phyloP scores from a whole-genome alignment of 2,329 filamentous ascomycete species.

The Aspergillus chevalieri region DNA sequence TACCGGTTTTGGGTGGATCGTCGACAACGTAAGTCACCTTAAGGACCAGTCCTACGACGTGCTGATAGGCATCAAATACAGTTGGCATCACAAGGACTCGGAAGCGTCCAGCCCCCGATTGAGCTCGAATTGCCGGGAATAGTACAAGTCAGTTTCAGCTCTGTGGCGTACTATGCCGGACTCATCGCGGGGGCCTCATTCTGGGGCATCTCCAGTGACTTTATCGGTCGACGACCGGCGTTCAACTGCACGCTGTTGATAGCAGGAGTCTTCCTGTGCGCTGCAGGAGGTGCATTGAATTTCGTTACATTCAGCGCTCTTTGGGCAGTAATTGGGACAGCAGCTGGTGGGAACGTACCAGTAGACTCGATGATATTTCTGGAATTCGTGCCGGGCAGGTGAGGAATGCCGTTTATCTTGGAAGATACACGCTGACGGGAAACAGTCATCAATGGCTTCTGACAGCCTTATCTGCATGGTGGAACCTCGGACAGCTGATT shows the following conservation, averaged over 20 bases:
- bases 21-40: constrained; percentile 47
- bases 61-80: not conserved
- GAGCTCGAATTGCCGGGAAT: constrained; percentile 21
- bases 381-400: constrained; percentile 23
- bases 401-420: not conserved
- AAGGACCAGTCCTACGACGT: not conserved
- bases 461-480: constrained; percentile 42
- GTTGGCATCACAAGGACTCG: constrained; percentile 25
- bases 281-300: constrained; percentile 18
- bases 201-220: constrained; percentile 40
- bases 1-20: constrained; percentile 64
- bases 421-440: not conserved
- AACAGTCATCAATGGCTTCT: constrained; percentile 22
- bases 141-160: constrained; percentile 24
- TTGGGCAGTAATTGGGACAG: constrained; percentile 24
- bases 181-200: constrained; percentile 43
- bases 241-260: constrained; percentile 44
- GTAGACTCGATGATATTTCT: constrained; percentile 26
- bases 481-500: constrained; percentile 43
- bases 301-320: constrained; percentile 23
- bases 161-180: constrained; percentile 33
- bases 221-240: constrained; percentile 40
- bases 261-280: constrained; percentile 28
- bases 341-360: constrained; percentile 22
- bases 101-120: constrained; percentile 23